phyloP scores from a whole-genome alignment of 176 grass and related monocot species.

The Hyparrhenia diplandra region DNA sequence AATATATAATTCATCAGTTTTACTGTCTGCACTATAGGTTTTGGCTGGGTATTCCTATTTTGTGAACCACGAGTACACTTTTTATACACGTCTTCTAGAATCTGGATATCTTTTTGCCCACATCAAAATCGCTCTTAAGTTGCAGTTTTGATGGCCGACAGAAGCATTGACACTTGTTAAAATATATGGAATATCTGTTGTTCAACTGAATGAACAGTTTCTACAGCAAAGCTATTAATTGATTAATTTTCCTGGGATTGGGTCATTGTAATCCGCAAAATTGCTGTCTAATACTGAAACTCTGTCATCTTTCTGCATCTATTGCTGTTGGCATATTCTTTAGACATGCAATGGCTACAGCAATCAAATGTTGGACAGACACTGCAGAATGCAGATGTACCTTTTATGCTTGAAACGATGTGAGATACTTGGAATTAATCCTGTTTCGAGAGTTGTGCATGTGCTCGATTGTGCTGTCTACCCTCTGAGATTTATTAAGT shows the following conservation, averaged over 20 bases:
- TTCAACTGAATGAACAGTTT: slow-evolving; percentile 5
- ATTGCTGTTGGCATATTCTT: neutral
- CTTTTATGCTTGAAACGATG: neutral
- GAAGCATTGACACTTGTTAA: neutral
- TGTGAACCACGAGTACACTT: neutral
- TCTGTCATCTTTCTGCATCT: neutral
- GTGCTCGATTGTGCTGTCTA: neutral
- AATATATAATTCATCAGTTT: neutral
- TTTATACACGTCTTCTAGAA: slow-evolving; percentile 3
- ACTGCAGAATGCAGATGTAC: neutral
- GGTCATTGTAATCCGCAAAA: slow-evolving; percentile 16
- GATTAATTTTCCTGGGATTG: neutral
- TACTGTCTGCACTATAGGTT: neutral
- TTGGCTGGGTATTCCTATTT: slow-evolving; percentile 32
- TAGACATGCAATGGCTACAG: neutral
- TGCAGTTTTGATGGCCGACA: slow-evolving; percentile 16
- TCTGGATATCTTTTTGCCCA: neutral
- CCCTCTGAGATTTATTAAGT: neutral
- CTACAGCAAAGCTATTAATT: neutral
- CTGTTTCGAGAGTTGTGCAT: neutral
- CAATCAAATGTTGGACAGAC: neutral
- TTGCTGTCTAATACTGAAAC: neutral
- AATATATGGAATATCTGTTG: neutral
- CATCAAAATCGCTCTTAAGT: neutral
- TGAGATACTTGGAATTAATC: neutral